Base-by-base conservation (phyloP, 2,329 filamentous ascomycete genomes). In the Phoma sp. region DNA sequence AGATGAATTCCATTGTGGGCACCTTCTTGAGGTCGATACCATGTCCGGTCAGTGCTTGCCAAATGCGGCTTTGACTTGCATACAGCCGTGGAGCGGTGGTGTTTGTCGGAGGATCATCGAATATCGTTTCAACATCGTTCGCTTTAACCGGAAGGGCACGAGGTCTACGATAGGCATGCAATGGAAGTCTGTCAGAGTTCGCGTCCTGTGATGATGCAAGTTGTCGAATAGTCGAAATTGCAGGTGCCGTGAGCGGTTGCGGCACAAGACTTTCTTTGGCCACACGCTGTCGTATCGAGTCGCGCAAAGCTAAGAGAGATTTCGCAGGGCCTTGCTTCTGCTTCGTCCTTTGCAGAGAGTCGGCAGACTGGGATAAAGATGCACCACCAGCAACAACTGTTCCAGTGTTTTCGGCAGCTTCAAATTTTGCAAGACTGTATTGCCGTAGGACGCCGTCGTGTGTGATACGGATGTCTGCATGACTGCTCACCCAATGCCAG, bases 1-100 rank as follows among this genome's bases (percentile, higher is more conserved):
- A 73, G 12, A 76, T 74, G 59, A 87, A 88, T 60, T 88, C 84
- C 49, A 82, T 76, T 0, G 74, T 72, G 1, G 82, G 77, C 4
- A 88, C 75, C 57, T 80, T 82, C 43, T 77, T 79, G 15, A 78
- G 73, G 62, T 88, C 85, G 22, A 82, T 79, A 19, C 79, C 79
- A 70, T 88, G 86, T 1, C 85, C 85, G 12, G 85, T 79, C 45
- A 88, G 74, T 8, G 85, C 83, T 51, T 81, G 77, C 85, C 86
- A 88, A 24, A 82, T 81, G 32, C 84, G 78, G 47, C 84, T 80
- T 59, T 82, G 76, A 6, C 80, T 85, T 7, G 84, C 81, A 64
- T 60, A 80, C 4, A 75, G 54, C 7, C 71, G 69, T 22, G 71
- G 71, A 4, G 62, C 60, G 9, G 61, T 63, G 19, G 58, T 62